Percentiles rank a stretch among this genome's conserved stretches.
These are phyloP conservation scores for Pichia cactophila DNA, from an alignment of 1,139 yeast genomes.

Conservation along the genomic window DNA sequence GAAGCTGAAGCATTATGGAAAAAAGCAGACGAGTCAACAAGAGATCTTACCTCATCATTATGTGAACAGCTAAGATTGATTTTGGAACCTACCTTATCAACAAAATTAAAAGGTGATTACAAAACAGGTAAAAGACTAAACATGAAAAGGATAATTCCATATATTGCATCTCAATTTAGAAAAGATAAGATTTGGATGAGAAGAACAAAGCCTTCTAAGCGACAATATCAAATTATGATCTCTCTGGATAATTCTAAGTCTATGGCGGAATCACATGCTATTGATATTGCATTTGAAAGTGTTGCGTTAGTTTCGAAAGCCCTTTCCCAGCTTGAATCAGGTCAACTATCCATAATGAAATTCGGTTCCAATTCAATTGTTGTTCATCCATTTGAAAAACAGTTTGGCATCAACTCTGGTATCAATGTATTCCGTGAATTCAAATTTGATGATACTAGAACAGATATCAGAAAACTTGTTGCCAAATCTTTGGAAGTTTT, in stretches of 20 bases:
- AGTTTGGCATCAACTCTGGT: slow-evolving; percentile 78
- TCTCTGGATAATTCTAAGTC: slow-evolving; percentile 97
- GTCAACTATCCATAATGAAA: slow-evolving; percentile 82
- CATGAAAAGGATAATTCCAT: slow-evolving; percentile 96
- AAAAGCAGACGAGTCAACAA: slow-evolving; percentile 72
- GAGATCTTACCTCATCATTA: slow-evolving; percentile 77
- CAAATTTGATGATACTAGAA: slow-evolving; percentile 80
- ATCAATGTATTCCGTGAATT: slow-evolving; percentile 81
- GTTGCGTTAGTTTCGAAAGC: slow-evolving; percentile 94
- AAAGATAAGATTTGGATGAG: slow-evolving; percentile 98
- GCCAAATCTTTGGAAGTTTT: slow-evolving; percentile 67
- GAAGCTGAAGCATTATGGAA: slow-evolving; percentile 78
- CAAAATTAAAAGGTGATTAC: slow-evolving; percentile 90
- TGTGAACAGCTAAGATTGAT: slow-evolving; percentile 91
- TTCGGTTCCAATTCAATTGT: slow-evolving; percentile 82
- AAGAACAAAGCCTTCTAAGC: slow-evolving; percentile 93
- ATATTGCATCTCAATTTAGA: slow-evolving; percentile 94
- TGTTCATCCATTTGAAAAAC: slow-evolving; percentile 85
- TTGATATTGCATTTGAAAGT: slow-evolving; percentile 87
- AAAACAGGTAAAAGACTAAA: slow-evolving; percentile 95
- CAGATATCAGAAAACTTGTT: slow-evolving; percentile 74
- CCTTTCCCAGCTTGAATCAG: slow-evolving; percentile 87
- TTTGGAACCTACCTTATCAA: slow-evolving; percentile 90
- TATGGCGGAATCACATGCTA: slow-evolving; percentile 90
- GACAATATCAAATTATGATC: slow-evolving; percentile 96